phyloP scores from a whole-genome alignment of 2,329 filamentous ascomycete species.

The Clonostachys rosea region DNA sequence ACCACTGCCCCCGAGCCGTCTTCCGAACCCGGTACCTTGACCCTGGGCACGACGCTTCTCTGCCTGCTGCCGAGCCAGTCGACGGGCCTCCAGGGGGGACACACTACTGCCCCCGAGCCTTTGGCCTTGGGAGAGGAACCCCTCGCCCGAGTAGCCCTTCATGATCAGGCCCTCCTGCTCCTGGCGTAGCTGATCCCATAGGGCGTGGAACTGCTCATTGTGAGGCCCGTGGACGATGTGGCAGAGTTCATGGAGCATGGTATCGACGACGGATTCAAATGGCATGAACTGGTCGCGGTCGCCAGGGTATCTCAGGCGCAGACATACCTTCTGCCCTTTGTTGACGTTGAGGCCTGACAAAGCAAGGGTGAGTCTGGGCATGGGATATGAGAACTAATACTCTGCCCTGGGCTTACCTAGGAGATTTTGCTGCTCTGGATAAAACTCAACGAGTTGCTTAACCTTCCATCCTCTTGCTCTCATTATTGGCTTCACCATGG shows the following conservation, averaged over 20 bases:
- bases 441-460: slow-evolving; percentile 76
- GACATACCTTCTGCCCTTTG: slow-evolving; percentile 70
- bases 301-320: slow-evolving; percentile 73
- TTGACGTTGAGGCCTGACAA: slow-evolving; percentile 33
- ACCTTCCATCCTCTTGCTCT: slow-evolving; percentile 79
- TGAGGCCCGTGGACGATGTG: slow-evolving; percentile 85
- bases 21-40: slow-evolving; percentile 63
- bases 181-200: slow-evolving; percentile 87
- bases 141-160: slow-evolving; percentile 88
- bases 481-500: slow-evolving; percentile 93
- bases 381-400: not conserved
- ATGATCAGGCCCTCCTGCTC: slow-evolving; percentile 72
- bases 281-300: slow-evolving; percentile 76
- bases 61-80: slow-evolving; percentile 68
- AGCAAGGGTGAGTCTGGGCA: not conserved
- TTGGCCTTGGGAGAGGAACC: slow-evolving; percentile 73
- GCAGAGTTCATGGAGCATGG: slow-evolving; percentile 90
- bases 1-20: slow-evolving; percentile 62
- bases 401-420: slow-evolving; percentile 47
- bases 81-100: slow-evolving; percentile 68
- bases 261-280: slow-evolving; percentile 77
- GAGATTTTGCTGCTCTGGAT: slow-evolving; percentile 68
- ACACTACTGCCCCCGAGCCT: slow-evolving; percentile 64
- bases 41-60: slow-evolving; percentile 60
- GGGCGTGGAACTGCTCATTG: slow-evolving; percentile 72